Evolutionary conservation across 2,329 filamentous ascomycete species (phyloP), one percentile per base, ranked within the genome.

Genomic region (Colletotrichum coccodes): DNA sequence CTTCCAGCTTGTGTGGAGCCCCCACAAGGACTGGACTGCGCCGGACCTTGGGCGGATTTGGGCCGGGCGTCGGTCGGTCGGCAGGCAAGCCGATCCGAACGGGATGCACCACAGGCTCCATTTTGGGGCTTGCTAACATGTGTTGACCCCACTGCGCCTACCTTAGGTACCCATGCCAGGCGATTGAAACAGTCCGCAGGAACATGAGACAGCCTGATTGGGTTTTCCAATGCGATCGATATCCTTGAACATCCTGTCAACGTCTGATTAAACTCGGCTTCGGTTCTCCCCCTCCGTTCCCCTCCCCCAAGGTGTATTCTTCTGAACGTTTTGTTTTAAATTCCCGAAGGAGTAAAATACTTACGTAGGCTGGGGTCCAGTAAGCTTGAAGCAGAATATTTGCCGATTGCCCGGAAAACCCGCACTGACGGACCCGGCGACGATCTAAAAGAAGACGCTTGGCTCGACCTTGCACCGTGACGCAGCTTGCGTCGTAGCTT

Each of bases 1-100:
- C 65, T 60, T 65, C 54, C 54, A 68, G 65, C 54, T 60, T 12
- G 18, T 56, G 66, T 69, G 66, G 66, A 68, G 61, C 21, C 65
- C 65, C 65, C 61, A 64, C 60, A 47, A 26, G 26, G 23, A 30
- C 53, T 60, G 57, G 60, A 50, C 32, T n/a, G 28, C 26, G 34
- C 46, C 26, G 46, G 54, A 36, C 47, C 30, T 52, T 56, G 18
- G 49, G 34, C 58, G 50, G 50, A 60, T 46, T 60, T 65, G 34
- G 58, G 49, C 58, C 52, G 52, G 60, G 52, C 52, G 50, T 50
- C 28, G 30, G 44, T 68, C 52, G 36, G 52, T 59, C 46, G 62
- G 38, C 26, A 65, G 53, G 60, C 60, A 59, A 40, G 38, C 53
- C 46, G 60, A 68, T 54, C 36, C 60, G 40, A 53, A 64, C 56